A percentile compares a stretch with the other conserved stretches of the same genome.
These are phyloP conservation scores for Ceratobasidium sp. DNA, from an alignment of 1,284 basidiomycete species.

Conservation along the genomic window DNA sequence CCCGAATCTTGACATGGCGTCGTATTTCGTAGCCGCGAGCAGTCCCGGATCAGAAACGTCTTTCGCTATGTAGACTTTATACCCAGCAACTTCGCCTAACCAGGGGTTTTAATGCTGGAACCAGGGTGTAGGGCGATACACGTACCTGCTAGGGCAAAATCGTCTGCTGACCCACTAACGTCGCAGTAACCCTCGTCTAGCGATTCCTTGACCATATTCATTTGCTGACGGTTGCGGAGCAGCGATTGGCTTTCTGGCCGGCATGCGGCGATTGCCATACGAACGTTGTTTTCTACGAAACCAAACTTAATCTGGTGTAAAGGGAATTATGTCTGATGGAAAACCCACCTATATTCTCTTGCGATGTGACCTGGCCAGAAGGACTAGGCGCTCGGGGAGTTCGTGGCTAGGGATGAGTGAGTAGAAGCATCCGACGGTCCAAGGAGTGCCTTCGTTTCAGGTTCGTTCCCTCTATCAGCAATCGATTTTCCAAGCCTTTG, in stretches of 20 bases:
- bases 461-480: not conserved
- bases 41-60: slow-evolving; percentile 59
- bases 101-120: not conserved
- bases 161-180: slow-evolving; percentile 68
- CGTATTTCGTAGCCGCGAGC: slow-evolving; percentile 59
- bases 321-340: too few relatives aligned
- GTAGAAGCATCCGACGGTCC: slow-evolving; percentile 1
- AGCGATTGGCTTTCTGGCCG: slow-evolving; percentile 70
- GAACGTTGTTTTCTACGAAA: slow-evolving; percentile 49
- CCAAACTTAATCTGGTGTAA: not conserved
- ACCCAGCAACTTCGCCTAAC: slow-evolving; percentile 39
- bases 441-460: slow-evolving; percentile 18
- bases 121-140: not conserved
- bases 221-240: slow-evolving; percentile 67
- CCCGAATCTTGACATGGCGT: slow-evolving; percentile 71
- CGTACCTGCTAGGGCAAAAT: slow-evolving; percentile 70
- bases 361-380: slow-evolving; percentile 37
- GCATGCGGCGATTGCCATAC: slow-evolving; percentile 80
- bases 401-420: not conserved
- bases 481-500: not conserved
- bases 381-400: slow-evolving; percentile 23
- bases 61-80: slow-evolving; percentile 74
- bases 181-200: slow-evolving; percentile 85
- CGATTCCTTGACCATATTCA: slow-evolving; percentile 77
- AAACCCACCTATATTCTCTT: slow-evolving; percentile 38